Evolutionary conservation across 1,284 basidiomycete species (phyloP).

Genomic region (Lentinus polychrous): DNA sequence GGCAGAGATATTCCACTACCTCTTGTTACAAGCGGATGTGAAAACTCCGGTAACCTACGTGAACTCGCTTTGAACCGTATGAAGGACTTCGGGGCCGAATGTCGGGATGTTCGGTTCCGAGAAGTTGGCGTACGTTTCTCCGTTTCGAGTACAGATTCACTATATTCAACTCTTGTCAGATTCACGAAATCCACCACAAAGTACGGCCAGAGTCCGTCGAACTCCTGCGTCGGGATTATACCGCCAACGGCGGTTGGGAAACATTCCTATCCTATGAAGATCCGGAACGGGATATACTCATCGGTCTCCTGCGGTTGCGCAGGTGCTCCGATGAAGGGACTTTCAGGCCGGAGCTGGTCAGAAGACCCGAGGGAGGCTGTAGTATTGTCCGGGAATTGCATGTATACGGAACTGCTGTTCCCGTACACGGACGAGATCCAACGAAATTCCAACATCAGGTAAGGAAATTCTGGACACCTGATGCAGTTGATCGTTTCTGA

Average conservation of each 20-base stretch:
- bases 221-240: conserved; percentile 94
- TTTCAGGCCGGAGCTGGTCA: conserved; percentile 88
- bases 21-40: conserved; percentile 92
- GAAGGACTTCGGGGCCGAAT: conserved; percentile 98
- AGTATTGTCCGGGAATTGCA: conserved; percentile 96
- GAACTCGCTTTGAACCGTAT: conserved; percentile 95
- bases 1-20: conserved; percentile 91
- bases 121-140: conserved; percentile 84
- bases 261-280: conserved; percentile 99
- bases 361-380: conserved; percentile 71
- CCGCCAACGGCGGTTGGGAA: conserved; percentile 98
- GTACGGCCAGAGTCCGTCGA: conserved; percentile 95
- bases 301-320: conserved; percentile 87
- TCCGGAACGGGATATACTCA: conserved; percentile 92
- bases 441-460: conserved; percentile 97
- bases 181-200: conserved; percentile 98
- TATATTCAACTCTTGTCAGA: conserved; percentile 36
- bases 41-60: conserved; percentile 95
- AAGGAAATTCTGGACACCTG: conserved; percentile 9
- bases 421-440: conserved; percentile 94
- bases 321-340: conserved; percentile 97
- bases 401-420: conserved; percentile 98
- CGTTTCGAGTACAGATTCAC: neutral
- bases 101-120: conserved; percentile 94
- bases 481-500: neutral